phyloP scores from a whole-genome alignment of 495 filamentous ascomycete genomes.

The Penicillium desertorum region DNA sequence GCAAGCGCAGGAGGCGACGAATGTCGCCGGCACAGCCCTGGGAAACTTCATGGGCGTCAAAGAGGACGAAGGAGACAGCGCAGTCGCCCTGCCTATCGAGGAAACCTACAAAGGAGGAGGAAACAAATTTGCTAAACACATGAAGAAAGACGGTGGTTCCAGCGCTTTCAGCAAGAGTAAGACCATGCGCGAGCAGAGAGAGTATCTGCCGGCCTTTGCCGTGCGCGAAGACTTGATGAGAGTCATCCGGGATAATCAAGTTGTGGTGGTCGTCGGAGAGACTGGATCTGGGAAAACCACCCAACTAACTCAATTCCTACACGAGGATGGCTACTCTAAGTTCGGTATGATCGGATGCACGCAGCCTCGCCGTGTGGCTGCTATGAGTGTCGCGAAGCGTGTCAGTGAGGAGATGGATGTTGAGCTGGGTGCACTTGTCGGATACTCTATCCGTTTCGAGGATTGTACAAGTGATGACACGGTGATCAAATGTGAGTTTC shows the following conservation, averaged over 20 bases:
- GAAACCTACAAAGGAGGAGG: constrained; percentile 59
- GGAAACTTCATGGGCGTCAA: constrained; percentile 95
- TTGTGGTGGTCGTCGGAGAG: constrained; percentile 93
- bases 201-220: constrained; percentile 94
- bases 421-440: constrained; percentile 82
- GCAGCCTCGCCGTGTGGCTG: constrained; percentile 90
- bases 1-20: constrained; percentile 94
- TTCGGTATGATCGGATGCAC: constrained; percentile 91
- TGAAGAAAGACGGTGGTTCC: constrained; percentile 83
- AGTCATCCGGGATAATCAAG: constrained; percentile 95
- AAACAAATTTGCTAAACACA: constrained; percentile 85
- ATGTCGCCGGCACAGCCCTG: constrained; percentile 83
- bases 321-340: constrained; percentile 89
- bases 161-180: constrained; percentile 94
- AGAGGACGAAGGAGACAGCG: constrained; percentile 91
- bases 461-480: constrained; percentile 96
- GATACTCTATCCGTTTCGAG: constrained; percentile 98
- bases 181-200: constrained; percentile 84
- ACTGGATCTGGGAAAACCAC: constrained; percentile 97
- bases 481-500: constrained; percentile 74
- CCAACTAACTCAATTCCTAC: constrained; percentile 91
- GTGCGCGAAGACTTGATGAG: constrained; percentile 93
- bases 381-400: constrained; percentile 98
- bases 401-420: constrained; percentile 99
- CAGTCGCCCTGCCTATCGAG: constrained; percentile 72